These are phyloP conservation scores for Flammula alnicola DNA, from an alignment of 1,284 basidiomycete genomes.

Conservation along the genomic window DNA sequence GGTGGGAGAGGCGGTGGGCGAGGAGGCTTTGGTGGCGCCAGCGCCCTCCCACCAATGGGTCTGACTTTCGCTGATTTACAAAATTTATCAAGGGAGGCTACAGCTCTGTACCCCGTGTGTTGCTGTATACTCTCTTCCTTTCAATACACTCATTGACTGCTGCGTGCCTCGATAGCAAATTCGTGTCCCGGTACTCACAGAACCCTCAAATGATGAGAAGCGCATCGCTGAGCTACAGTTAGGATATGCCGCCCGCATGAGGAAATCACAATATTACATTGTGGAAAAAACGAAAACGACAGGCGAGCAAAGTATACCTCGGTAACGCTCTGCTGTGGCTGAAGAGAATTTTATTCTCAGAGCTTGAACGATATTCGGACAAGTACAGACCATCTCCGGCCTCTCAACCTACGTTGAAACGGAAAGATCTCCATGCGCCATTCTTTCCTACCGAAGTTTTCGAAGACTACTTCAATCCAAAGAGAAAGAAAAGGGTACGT, in stretches of 20 bases:
- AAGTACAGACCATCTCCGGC: constrained; percentile 69
- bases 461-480: constrained; percentile 78
- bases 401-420: constrained; percentile 66
- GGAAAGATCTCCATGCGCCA: constrained; percentile 68
- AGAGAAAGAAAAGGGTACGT: constrained; percentile 63
- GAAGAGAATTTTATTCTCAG: constrained; percentile 41
- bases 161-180: constrained; percentile 36
- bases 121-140: constrained; percentile 16
- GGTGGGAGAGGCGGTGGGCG: constrained; percentile 61
- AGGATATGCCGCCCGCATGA: constrained; percentile 65
- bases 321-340: constrained; percentile 1
- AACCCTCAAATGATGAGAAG: constrained; percentile 66
- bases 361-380: constrained; percentile 78
- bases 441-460: constrained; percentile 81
- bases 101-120: constrained; percentile 78
- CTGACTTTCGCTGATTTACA: constrained; percentile 80
- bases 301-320: constrained; percentile 44
- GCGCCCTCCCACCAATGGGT: constrained; percentile 71
- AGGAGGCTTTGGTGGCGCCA: constrained; percentile 57
- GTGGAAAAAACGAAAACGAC: constrained; percentile 70
- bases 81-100: constrained; percentile 71
- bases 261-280: constrained; percentile 72
- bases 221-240: constrained; percentile 66
- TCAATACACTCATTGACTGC: constrained; percentile 14
- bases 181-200: constrained; percentile 60